Conservation (phyloP, 441 rosid genomes). For the Melastoma candidum region DNA sequence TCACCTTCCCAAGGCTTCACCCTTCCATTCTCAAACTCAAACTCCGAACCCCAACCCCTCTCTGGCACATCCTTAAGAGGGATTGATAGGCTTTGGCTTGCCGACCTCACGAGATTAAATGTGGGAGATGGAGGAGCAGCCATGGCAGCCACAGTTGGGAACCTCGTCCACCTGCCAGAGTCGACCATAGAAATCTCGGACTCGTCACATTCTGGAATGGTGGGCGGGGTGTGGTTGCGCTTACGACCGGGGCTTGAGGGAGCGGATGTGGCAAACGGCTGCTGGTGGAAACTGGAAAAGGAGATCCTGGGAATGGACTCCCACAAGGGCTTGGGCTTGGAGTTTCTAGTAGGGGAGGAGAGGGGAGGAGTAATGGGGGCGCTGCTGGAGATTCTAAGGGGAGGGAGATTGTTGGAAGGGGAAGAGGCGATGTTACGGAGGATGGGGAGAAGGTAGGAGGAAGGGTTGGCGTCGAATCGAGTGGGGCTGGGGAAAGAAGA, state of each 20-base stretch:
- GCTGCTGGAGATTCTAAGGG: conserved; percentile 58
- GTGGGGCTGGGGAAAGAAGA: conserved; percentile 61
- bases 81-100: conserved; percentile 16
- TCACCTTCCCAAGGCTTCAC: conserved; percentile 81
- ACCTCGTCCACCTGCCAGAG: conserved; percentile 48
- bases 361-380: conserved; percentile 74
- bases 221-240: conserved; percentile 39
- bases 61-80: conserved; percentile 24
- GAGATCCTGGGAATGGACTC: conserved; percentile 52
- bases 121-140: conserved; percentile 69
- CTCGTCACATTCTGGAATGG: conserved; percentile 54
- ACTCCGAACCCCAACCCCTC: conserved; percentile 35
- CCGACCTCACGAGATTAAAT: conserved; percentile 55
- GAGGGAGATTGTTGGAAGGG: conserved; percentile 45
- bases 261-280: conserved; percentile 49
- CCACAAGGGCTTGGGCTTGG: conserved; percentile 51
- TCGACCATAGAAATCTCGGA: conserved; percentile 45
- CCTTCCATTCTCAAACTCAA: conserved; percentile 57
- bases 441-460: conserved; percentile 41
- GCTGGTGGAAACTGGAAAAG: conserved; percentile 27
- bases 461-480: conserved; percentile 31
- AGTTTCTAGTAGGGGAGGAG: conserved; percentile 52
- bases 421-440: conserved; percentile 49
- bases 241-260: conserved; percentile 66
- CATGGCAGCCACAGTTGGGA: conserved; percentile 21